Base-by-base conservation (phyloP, 2,329 filamentous ascomycete species). In the Colletotrichum camelliae region DNA sequence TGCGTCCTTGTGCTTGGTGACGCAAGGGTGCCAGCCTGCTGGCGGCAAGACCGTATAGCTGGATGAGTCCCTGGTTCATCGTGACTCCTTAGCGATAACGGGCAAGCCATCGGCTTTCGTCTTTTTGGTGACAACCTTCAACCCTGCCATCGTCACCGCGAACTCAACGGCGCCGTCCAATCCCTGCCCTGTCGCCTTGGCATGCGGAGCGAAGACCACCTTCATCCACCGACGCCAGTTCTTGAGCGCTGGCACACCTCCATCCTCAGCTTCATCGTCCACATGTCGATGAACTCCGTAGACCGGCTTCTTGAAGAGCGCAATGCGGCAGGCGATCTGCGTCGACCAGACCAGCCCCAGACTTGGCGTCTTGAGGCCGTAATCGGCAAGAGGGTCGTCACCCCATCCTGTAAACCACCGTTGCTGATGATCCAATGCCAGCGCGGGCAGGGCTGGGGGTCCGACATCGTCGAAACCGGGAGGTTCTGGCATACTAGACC, bases 331-430 rank as follows among this genome's bases (percentile, higher is more conserved):
- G 1, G 95, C 92, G 65, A 98, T 92, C 86, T 98, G 96, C 35
- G 96, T 96, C 4, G 95, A 93, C 96, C 96, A 98, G 13, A 97
- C 94, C 9, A 98, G 89, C 1, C 96, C 96, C 29, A 98, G 86
- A 8, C 94, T 94, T 0, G 96, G 96, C 0, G 95, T 98, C 85
- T 98, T 98, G 71, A 94, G 85, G 31, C 86, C 84, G 65, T 86
- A 83, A 15, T 85, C 81, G 24, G 86, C 83, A 31, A 84, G 80
- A 18, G 89, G 86, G 72, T 92, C 89, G 83, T 98, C 95, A 27
- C 96, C 96, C 96, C 97, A 98, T 77, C 97, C 96, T 5, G 96
- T 97, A 85, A 98, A 98, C 91, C 96, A 98, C 58, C 94, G 91
- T 83, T 98, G 95, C 84, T 98, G 96, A 84, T 98, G 94, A 80